phyloP scores from a whole-genome alignment of 1,139 yeast species.

The Casaregolazyma suthepensis region DNA sequence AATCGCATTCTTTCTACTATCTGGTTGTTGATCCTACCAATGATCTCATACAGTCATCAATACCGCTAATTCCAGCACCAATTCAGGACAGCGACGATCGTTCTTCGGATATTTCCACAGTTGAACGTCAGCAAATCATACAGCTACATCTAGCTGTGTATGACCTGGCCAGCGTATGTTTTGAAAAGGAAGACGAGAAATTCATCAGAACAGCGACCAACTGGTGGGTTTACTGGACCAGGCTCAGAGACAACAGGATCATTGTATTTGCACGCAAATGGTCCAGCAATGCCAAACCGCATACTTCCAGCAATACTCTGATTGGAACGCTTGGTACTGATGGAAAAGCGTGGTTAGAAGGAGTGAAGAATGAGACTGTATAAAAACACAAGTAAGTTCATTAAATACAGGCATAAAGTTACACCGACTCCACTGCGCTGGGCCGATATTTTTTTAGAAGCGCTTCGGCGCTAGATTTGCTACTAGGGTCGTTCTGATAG shows the following conservation, averaged over 20 bases:
- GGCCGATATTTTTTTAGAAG: slow-evolving; percentile 44
- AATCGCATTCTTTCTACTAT: slow-evolving; percentile 21
- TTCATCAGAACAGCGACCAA: slow-evolving; percentile 26
- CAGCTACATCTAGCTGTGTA: slow-evolving; percentile 26
- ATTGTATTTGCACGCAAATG: slow-evolving; percentile 28
- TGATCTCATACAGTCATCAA: slow-evolving; percentile 20
- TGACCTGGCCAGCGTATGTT: slow-evolving; percentile 15
- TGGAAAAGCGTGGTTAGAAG: slow-evolving; percentile 28
- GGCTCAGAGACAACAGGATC: slow-evolving; percentile 21
- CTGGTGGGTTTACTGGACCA: slow-evolving; percentile 32
- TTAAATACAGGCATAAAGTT: slow-evolving; percentile 5
- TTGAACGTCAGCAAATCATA: slow-evolving; percentile 21
- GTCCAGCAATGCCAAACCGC: slow-evolving; percentile 18
- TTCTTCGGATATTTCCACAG: slow-evolving; percentile 13
- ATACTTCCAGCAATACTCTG: slow-evolving; percentile 19
- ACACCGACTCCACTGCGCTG: neutral
- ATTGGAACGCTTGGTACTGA: slow-evolving; percentile 28
- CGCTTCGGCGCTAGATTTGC: slow-evolving; percentile 49
- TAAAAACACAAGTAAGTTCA: slow-evolving; percentile 10
- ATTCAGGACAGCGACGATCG: slow-evolving; percentile 16
- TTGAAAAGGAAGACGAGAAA: slow-evolving; percentile 22
- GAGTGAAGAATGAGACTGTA: slow-evolving; percentile 25
- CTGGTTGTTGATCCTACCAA: slow-evolving; percentile 19
- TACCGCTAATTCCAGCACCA: slow-evolving; percentile 24
- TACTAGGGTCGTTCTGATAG: slow-evolving; percentile 46